A percentile compares a stretch with the other conserved stretches of the same genome.
phyloP scores from a whole-genome alignment of 768 basidiomycete species.

The Pulveroboletus ravenelii region DNA sequence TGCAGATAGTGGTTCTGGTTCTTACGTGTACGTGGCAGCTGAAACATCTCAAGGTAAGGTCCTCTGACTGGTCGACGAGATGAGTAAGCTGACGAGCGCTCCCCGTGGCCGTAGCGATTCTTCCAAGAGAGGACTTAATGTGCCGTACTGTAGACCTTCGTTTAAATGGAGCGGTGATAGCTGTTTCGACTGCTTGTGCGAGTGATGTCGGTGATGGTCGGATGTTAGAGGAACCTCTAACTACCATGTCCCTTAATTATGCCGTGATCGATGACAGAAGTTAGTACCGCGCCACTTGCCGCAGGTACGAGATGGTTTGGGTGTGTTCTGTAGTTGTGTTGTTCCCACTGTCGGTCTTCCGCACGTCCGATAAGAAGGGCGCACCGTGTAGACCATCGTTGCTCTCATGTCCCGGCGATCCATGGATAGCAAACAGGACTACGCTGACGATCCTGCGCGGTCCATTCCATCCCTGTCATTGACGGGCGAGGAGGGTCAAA shows the following conservation, averaged over 20 bases:
- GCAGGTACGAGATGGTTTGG: too few species aligned
- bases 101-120: slow-evolving; percentile 51
- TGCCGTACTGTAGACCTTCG: slow-evolving; percentile 4
- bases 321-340: not conserved
- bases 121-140: slow-evolving; percentile 74
- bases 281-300: not conserved
- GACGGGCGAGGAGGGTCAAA: not conserved
- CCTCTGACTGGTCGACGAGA: not conserved
- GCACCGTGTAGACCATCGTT: not conserved
- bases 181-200: too few species aligned
- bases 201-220: too few species aligned
- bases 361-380: slow-evolving; percentile 10
- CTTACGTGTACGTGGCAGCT: slow-evolving; percentile 91
- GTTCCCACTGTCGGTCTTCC: slow-evolving; percentile 8
- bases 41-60: slow-evolving; percentile 78
- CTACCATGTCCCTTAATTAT: too few species aligned
- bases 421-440: slow-evolving; percentile 23
- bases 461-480: not conserved
- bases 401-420: slow-evolving; percentile 14
- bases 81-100: not conserved
- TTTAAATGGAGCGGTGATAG: slow-evolving; percentile 1
- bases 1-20: slow-evolving; percentile 81
- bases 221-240: too few species aligned
- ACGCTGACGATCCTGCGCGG: slow-evolving; percentile 9
- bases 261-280: slow-evolving; percentile 8